Evolutionary conservation across 176 grass and related monocot species (phyloP), one percentile per base, ranked within the genome.

Genomic region (Miscanthus lutarioriparius): DNA sequence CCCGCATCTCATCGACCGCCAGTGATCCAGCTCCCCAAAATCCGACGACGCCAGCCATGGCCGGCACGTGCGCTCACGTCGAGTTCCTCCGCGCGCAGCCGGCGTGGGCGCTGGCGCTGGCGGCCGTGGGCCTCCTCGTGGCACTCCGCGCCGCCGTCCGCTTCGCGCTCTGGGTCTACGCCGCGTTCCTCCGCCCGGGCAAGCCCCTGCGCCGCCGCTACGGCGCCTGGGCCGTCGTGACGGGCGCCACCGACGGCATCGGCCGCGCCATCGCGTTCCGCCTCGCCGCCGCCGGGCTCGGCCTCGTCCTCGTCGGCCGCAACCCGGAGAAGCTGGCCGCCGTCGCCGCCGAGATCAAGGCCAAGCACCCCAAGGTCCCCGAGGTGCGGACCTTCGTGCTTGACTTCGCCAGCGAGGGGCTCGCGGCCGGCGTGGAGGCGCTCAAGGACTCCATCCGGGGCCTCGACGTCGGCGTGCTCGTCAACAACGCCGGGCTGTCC

Each of bases 151-250:
- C 89, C 70, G 87, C 88, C 20, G 4, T 88, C 47, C 84, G 80
- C 78, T n/a, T 94, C 51, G 86, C 86, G 72, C 86, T 80, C 43
- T 97, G 95, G 95, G 44, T 87, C 81, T 94, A 94, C 88, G 80
- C 88, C 86, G 61, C 74, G 54, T 97, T 94, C 83, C 92, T 97
- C 65, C 95, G 95, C 56, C 92, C 92, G 1, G 95, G 80, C n/a
- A 97, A 97, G 88, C 84, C 82, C 64, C 86, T 97, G 22, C 88
- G 92, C 53, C 91, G 89, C 77, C 87, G 92, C 41, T 97, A 97
- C 87, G 94, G 94, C 10, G 64, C 92, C 53, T 97, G 94, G 94
- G 94, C 92, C 32, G 90, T 97, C 56, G 94, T 97, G 83, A 97
- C 94, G 16, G 94, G 94, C 41, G 87, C 87, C 65, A 94, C 90